A percentile compares a stretch with the other conserved stretches of the same genome.
These are phyloP conservation scores for Corynascus novoguineensis DNA, from an alignment of 495 filamentous ascomycete species.

Conservation along the genomic window DNA sequence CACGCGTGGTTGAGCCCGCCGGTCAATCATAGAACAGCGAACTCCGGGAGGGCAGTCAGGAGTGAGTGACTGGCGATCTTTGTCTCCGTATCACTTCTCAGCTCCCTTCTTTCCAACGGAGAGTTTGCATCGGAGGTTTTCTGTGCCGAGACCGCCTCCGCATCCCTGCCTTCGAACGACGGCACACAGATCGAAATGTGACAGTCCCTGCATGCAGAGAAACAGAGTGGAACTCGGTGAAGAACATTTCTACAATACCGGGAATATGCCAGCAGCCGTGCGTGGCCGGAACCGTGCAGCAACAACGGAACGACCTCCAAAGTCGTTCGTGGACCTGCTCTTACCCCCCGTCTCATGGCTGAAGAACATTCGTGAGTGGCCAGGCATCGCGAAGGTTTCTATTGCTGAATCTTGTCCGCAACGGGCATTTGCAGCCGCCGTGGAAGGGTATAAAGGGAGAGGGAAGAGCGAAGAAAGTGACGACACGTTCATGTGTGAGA, in stretches of 20 bases:
- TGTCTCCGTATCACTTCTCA: background rate
- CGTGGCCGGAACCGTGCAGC: background rate
- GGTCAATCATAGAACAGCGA: too few species aligned
- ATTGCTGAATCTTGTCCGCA: background rate
- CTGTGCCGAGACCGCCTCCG: conserved; percentile 7
- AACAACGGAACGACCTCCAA: too few species aligned
- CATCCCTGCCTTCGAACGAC: background rate
- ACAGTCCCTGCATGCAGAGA: background rate
- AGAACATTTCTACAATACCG: too few species aligned
- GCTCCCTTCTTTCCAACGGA: background rate
- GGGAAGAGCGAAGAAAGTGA: too few species aligned
- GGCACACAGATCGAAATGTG: conserved; percentile 4
- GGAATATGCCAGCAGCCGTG: background rate
- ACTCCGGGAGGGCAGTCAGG: too few species aligned
- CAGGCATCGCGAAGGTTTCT: too few species aligned
- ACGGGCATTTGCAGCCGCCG: background rate
- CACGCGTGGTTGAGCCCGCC: too few species aligned
- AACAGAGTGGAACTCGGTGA: background rate
- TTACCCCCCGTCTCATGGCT: too few species aligned
- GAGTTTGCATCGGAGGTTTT: background rate
- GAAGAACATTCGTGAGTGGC: too few species aligned
- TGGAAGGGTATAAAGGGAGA: background rate
- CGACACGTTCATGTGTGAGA: too few species aligned
- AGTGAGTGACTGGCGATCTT: background rate
- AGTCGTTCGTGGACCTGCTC: too few species aligned